Base-by-base conservation (phyloP, 106 monocot species). In the Dioscorea dumetorum region DNA sequence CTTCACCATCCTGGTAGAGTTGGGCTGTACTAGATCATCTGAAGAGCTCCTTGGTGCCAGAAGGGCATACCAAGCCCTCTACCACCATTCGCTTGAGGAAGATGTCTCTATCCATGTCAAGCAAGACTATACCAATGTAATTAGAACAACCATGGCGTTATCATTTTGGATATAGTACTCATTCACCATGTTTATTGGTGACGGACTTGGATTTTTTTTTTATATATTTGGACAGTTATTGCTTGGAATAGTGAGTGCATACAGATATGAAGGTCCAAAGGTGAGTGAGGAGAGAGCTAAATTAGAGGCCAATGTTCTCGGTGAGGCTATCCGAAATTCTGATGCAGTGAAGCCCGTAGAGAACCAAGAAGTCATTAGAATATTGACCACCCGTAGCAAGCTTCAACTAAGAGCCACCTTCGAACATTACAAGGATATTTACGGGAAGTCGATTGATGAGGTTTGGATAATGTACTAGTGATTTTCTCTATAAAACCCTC, bases 361-460 rank as follows among this genome's bases (percentile, higher is more conserved):
- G 63, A 75, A 78, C 52, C 61, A 70, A 12, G 78, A 83, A 19
- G 58, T 86, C 17, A 64, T 90, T 7, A 74, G 90, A 50, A 81
- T 90, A 33, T 52, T 90, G 1, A 81, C 81, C 19, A 90, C 90
- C 19, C 70, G 90, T 59, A 90, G 86, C 86, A 90, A 81, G 75
- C 52, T 49, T 11, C 81, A 83, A 16, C 78, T 90, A 6, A 67
- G 19, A 22, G 60, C 49, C 15, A 73, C 76, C 23, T 90, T 86
- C 81, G 76, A 83, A 33, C 66, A 75, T 67, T 90, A 90, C 80
- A 76, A 76, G 67, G 75, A 83, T 32, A 53, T 81, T 23, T 70
- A 57, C 64, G 83, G 83, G 20, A 80, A 78, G 50, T 60, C 66
- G 58, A 70, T 85, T 58, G 71, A 67, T 17, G 78, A 86, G 83